phyloP scores from a whole-genome alignment of 1,139 yeast species.

The Groenewaldozyma sp. region DNA sequence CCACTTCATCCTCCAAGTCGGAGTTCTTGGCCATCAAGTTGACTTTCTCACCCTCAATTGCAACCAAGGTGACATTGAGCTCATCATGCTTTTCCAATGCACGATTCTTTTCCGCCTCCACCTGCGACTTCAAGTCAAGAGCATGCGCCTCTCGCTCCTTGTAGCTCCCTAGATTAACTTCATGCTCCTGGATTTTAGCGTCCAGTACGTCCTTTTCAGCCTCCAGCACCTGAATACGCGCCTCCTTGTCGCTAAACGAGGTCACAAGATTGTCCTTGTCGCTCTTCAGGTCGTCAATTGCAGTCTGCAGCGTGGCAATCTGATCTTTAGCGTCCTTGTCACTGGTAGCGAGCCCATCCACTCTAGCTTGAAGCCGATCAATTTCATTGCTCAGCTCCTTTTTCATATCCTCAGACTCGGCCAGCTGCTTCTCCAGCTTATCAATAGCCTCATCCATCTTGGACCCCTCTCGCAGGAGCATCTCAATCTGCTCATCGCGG shows the following conservation, averaged over 20 bases:
- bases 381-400: slow-evolving; percentile 27
- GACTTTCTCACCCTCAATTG: slow-evolving; percentile 3
- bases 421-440: slow-evolving; percentile 23
- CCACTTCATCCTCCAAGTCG: slow-evolving; percentile 5
- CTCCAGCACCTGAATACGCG: slow-evolving; percentile 3
- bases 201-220: background rate
- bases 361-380: slow-evolving; percentile 23
- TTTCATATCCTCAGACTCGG: slow-evolving; percentile 24
- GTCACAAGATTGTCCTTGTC: slow-evolving; percentile 4
- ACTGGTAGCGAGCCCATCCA: slow-evolving; percentile 19
- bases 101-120: slow-evolving; percentile 2
- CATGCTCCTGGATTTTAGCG: slow-evolving; percentile 3
- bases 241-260: slow-evolving; percentile 5
- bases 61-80: slow-evolving; percentile 1
- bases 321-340: slow-evolving; percentile 12
- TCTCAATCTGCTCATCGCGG: slow-evolving; percentile 25
- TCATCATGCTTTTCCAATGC: slow-evolving; percentile 4
- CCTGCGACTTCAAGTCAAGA: background rate
- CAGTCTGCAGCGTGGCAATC: slow-evolving; percentile 10
- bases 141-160: slow-evolving; percentile 4
- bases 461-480: slow-evolving; percentile 24
- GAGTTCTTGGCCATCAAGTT: slow-evolving; percentile 5
- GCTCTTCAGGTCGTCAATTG: slow-evolving; percentile 10
- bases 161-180: background rate
- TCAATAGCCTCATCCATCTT: slow-evolving; percentile 23